These are phyloP conservation scores for Macrophomina pseudophaseolina DNA, from an alignment of 2,329 filamentous ascomycete genomes.

Conservation along the genomic window DNA sequence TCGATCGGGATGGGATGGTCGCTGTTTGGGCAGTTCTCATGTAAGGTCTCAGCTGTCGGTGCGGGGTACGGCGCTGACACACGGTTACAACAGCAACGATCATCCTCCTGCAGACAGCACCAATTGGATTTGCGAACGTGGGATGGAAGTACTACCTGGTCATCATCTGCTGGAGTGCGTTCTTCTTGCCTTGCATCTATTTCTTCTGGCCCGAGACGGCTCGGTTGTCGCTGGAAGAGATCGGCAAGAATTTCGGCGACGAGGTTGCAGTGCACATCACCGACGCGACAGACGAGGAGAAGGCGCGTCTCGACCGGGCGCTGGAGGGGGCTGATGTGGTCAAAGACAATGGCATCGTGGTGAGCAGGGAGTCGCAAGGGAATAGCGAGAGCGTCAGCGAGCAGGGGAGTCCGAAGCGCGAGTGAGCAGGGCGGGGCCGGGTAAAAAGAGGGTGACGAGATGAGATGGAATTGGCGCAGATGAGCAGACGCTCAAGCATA, in stretches of 20 bases:
- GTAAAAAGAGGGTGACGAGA: background rate
- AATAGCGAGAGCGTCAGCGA: slow-evolving; percentile 6
- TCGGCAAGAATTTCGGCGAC: slow-evolving; percentile 55
- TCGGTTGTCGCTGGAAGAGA: slow-evolving; percentile 53
- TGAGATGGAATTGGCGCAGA: too few species aligned
- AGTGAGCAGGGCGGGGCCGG: background rate
- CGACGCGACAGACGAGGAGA: slow-evolving; percentile 28
- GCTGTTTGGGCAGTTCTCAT: slow-evolving; percentile 48
- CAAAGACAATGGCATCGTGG: slow-evolving; percentile 14
- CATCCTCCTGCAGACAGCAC: slow-evolving; percentile 52
- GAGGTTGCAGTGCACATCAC: slow-evolving; percentile 39
- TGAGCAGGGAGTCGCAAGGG: background rate
- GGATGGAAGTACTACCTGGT: slow-evolving; percentile 60
- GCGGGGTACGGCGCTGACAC: slow-evolving; percentile 8
- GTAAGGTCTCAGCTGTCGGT: slow-evolving; percentile 1
- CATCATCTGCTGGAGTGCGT: slow-evolving; percentile 37
- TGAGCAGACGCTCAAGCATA: too few species aligned
- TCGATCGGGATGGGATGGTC: slow-evolving; percentile 60
- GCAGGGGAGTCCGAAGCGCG: background rate
- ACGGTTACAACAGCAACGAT: slow-evolving; percentile 33
- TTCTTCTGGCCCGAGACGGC: slow-evolving; percentile 45
- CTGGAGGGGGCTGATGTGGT: slow-evolving; percentile 23
- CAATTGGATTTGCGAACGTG: slow-evolving; percentile 40
- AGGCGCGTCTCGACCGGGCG: slow-evolving; percentile 25
- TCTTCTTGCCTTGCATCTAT: slow-evolving; percentile 51